Evolutionary conservation across 2,329 filamentous ascomycete species (phyloP), one percentile per base, ranked within the genome.

Genomic region (Cordyceps militaris): DNA sequence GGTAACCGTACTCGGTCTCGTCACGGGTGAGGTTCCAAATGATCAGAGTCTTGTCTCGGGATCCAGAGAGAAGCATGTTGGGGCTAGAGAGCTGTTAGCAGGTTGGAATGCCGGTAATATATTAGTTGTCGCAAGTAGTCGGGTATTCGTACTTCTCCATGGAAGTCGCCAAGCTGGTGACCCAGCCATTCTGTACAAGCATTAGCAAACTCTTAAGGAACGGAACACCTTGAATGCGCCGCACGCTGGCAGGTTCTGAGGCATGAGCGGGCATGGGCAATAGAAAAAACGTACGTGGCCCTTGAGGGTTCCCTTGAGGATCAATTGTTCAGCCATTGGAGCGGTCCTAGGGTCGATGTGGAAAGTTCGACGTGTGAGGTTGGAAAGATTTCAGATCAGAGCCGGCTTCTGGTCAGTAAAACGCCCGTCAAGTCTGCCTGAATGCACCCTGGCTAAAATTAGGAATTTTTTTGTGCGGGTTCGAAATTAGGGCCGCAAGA

Each of bases 21-120:
- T 97, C 92, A 80, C 94, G 93, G 79, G 94, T 97, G 73, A 99
- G 85, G 86, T 97, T 96, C 94, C 94, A 99, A 86, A 99, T 96
- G 83, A 99, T 99, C 77, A 99, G 84, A 69, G 89, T 90, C 89
- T 97, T 97, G 86, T 99, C 94, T 81, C 94, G 91, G 76, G 86
- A 91, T 73, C 84, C 93, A 69, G 94, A 99, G 72, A 99, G 87
- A 76, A 99, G 92, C 93, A 99, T 97, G 86, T 99, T 97, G 74
- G 94, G 94, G 89, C 91, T 85, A 59, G 64, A 59, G 62, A 63
- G 59, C 59, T 10, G 63, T 68, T 59, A 67, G 65, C 24, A 52
- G 26, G 19, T 28, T 26, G 32, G 10, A 16, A 26, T 32, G 4
- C 21, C 16, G 23, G 48, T 23, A 23, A 26, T 11, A 11, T 30